These are phyloP conservation scores for Metarhizium rileyi DNA, from an alignment of 2,329 filamentous ascomycete genomes.

Conservation along the genomic window DNA sequence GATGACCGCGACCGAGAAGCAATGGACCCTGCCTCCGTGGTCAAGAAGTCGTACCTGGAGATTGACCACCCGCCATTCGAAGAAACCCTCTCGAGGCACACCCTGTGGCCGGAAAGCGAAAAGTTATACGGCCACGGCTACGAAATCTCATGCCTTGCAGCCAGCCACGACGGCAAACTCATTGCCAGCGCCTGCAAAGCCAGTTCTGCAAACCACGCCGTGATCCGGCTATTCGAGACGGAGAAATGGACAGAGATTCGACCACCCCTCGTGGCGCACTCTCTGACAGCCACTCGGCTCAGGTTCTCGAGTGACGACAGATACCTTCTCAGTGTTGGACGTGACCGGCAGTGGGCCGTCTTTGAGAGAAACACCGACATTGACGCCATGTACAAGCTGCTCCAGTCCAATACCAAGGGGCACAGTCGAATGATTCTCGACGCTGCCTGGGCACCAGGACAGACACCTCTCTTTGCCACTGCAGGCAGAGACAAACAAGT, in stretches of 20 bases:
- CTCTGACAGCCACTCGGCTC: constrained; percentile 74
- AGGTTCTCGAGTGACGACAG: constrained; percentile 67
- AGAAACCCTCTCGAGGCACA: constrained; percentile 80
- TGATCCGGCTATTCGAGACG: constrained; percentile 86
- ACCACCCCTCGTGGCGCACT: constrained; percentile 75
- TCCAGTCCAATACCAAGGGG: constrained; percentile 66
- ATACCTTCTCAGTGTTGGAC: constrained; percentile 75
- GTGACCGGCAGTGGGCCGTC: constrained; percentile 85
- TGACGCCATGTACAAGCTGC: constrained; percentile 40
- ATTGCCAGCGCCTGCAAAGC: constrained; percentile 91
- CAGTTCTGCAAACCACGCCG: constrained; percentile 85
- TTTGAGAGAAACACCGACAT: constrained; percentile 46
- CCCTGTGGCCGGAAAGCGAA: constrained; percentile 90
- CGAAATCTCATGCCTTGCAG: constrained; percentile 82
- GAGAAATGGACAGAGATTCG: constrained; percentile 77
- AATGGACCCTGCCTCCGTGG: constrained; percentile 43
- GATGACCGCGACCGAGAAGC: constrained; percentile 42
- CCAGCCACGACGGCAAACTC: constrained; percentile 62
- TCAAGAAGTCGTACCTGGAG: constrained; percentile 52
- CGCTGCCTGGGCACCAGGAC: constrained; percentile 65
- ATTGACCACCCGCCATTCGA: constrained; percentile 73
- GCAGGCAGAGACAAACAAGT: constrained; percentile 83
- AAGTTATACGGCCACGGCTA: constrained; percentile 98
- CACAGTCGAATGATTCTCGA: constrained; percentile 90
- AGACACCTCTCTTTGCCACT: constrained; percentile 60